Conservation (phyloP, 176 grass and related monocot genomes). For the Poa pratensis region DNA sequence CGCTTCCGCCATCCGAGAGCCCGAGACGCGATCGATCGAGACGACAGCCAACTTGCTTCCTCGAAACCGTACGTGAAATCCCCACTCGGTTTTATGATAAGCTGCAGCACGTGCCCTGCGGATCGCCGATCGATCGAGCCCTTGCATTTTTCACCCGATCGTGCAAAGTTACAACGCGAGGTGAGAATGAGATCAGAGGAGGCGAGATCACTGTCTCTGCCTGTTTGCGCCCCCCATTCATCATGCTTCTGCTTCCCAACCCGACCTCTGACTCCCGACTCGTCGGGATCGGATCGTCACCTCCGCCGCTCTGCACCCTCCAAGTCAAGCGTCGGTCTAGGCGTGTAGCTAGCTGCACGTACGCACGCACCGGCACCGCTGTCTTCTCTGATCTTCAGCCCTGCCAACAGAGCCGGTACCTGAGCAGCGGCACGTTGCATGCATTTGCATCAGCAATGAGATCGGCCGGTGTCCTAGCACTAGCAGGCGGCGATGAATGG, state of each 20-base stretch:
- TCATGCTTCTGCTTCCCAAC: background rate
- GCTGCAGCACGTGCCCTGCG: background rate
- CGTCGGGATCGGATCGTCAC: background rate
- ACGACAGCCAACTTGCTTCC: background rate
- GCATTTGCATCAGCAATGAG: background rate
- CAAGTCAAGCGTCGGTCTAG: background rate
- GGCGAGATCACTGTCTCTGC: too few species aligned
- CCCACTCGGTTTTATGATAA: background rate
- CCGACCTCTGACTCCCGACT: background rate
- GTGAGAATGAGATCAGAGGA: too few species aligned
- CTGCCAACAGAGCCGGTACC: background rate
- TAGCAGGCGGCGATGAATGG: conserved; percentile 10
- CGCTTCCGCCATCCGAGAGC: too few species aligned
- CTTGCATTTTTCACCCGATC: background rate
- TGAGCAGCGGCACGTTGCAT: background rate
- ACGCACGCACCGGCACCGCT: background rate
- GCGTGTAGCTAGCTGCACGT: background rate
- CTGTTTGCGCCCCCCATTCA: background rate
- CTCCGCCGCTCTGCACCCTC: background rate
- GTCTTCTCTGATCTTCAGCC: background rate
- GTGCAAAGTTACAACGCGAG: background rate
- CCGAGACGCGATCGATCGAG: too few species aligned
- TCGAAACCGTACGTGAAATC: conserved; percentile 26
- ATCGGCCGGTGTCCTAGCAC: background rate
- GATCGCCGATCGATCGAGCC: background rate